Conservation (phyloP, 2,329 filamentous ascomycete genomes). For the Allantophomopsis cytisporea region DNA sequence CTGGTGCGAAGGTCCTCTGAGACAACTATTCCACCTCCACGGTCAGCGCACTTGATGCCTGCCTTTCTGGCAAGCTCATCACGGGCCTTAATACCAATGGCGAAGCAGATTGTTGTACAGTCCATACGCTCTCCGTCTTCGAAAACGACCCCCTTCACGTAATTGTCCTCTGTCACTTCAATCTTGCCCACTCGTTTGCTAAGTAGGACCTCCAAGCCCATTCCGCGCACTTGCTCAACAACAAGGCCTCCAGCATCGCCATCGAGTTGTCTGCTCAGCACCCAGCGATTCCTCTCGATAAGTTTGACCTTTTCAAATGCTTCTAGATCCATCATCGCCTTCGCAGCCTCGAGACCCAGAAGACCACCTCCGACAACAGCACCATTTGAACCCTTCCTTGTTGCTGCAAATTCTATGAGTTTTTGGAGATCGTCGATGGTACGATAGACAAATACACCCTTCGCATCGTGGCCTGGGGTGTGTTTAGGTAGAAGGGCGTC, state of each 20-base stretch:
- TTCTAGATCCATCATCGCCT: conserved; percentile 79
- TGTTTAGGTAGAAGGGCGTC: conserved; percentile 57
- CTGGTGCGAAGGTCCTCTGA: conserved; percentile 57
- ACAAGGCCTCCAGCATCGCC: conserved; percentile 70
- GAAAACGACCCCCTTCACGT: conserved; percentile 61
- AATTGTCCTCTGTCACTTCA: conserved; percentile 50
- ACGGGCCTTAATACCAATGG: conserved; percentile 70
- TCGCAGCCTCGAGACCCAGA: conserved; percentile 76
- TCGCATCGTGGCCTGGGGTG: conserved; percentile 66
- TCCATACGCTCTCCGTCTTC: conserved; percentile 68
- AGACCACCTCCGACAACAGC: conserved; percentile 76
- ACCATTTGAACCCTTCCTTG: conserved; percentile 53
- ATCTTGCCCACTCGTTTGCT: conserved; percentile 63
- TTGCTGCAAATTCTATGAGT: conserved; percentile 60
- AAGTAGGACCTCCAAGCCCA: conserved; percentile 73
- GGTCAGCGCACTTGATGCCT: conserved; percentile 58
- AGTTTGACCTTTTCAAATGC: conserved; percentile 62
- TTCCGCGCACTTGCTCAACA: conserved; percentile 62
- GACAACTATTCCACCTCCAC: conserved; percentile 66
- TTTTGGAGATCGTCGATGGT: conserved; percentile 71
- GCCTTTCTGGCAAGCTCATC: conserved; percentile 62
- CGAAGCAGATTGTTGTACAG: conserved; percentile 77
- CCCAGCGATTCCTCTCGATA: conserved; percentile 73
- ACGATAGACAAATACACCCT: conserved; percentile 79
- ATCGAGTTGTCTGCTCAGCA: conserved; percentile 72